Base-by-base conservation (phyloP, 2,329 filamentous ascomycete species). In the Sclerotinia glacialis region DNA sequence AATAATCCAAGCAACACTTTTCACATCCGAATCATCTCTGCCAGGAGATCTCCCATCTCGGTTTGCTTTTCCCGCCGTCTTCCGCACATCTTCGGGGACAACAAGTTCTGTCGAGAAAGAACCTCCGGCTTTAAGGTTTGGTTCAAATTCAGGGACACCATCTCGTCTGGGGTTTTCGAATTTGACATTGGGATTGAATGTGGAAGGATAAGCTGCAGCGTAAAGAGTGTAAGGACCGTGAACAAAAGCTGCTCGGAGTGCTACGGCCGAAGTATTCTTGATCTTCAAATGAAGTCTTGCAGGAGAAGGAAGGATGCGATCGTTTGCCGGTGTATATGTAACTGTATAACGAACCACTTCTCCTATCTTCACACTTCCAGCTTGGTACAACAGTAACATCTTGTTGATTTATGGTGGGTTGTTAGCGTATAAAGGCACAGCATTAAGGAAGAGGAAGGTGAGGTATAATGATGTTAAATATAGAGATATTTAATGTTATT, bases 161-260 rank as follows among this genome's bases (percentile, higher is more conserved):
- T 93, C 88, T 63, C 83, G 82, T 63, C 87, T 85, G 1, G 89
- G 84, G 62, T 89, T 83, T 67, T 88, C 85, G 72, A 90, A 88
- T 76, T 92, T 93, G 71, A 83, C 81, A 78, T 97, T 93, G 2
- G 94, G 92, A 74, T 93, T 85, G 80, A 95, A 98, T 56, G 83
- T 86, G 21, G 90, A 84, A 0, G 94, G 92, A 74, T 96, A 96
- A 31, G 93, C 91, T 62, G 93, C 88, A 59, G 93, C 89, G 74
- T 92, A 93, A 47, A 98, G 84, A 0, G 89, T 96, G 77, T 99
- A 99, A 1, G 95, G 95, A 0, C 95, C 95, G 79, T 97, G 95
- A 64, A 99, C 89, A 77, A 97, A 99, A 66, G 95, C 95, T 64
- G 95, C 95, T 75, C 95, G 91, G 49, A 98, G 83, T 21, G 95